Percentiles rank a stretch among this genome's conserved stretches.
Conservation (phyloP, 176 grass and related monocot genomes). For the Raddia guianensis region DNA sequence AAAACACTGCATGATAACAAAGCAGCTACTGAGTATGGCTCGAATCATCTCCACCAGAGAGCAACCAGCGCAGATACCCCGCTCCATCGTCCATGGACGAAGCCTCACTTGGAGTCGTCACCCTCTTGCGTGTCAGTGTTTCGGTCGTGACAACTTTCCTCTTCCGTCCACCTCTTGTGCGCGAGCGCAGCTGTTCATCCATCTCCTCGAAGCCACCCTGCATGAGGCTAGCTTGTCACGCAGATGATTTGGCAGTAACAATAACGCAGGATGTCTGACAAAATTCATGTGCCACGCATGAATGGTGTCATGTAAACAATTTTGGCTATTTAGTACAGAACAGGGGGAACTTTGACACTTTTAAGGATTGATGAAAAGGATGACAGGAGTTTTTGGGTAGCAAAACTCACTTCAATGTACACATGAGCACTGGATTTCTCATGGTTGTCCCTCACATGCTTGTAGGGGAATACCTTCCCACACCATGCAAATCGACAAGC, state of each 20-base stretch:
- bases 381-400: neutral
- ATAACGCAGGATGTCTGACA: neutral
- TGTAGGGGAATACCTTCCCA: conserved; percentile 54
- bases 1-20: neutral
- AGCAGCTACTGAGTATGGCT: neutral
- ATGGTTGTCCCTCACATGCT: conserved; percentile 63
- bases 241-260: neutral
- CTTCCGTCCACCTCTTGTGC: conserved; percentile 51
- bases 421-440: conserved; percentile 55
- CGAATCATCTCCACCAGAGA: conserved; percentile 12
- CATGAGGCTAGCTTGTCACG: neutral
- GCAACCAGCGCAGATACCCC: conserved; percentile 51
- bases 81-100: conserved; percentile 39
- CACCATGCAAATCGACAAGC: conserved; percentile 34
- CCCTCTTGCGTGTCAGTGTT: conserved; percentile 51
- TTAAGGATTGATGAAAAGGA: neutral
- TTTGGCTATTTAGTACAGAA: neutral
- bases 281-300: neutral
- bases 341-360: neutral
- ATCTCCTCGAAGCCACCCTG: conserved; percentile 58
- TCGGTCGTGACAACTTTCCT: conserved; percentile 44
- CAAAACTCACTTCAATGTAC: conserved; percentile 46
- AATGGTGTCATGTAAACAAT: neutral
- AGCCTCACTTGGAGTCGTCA: conserved; percentile 18
- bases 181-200: conserved; percentile 33